These are phyloP conservation scores for Puccinia novopanici DNA, from an alignment of 1,284 basidiomycete genomes.

Conservation along the genomic window DNA sequence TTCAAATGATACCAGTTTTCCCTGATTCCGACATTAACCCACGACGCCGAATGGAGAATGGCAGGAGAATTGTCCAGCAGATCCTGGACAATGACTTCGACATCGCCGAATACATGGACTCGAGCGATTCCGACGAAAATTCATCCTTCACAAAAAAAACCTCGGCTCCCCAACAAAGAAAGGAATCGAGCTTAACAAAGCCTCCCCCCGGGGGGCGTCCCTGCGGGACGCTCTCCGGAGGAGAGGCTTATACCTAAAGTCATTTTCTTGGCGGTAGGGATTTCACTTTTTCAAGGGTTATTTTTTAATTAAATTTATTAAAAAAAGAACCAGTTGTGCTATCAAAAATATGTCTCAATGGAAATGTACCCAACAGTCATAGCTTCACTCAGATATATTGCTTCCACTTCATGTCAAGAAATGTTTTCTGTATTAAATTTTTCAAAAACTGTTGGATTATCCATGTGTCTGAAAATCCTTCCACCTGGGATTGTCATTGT, in stretches of 20 bases:
- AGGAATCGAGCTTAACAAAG: no score
- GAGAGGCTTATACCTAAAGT: no score
- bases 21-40: neutral
- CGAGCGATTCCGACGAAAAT: neutral
- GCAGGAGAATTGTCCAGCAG: neutral
- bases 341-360: neutral
- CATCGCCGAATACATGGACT: neutral
- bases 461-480: no score
- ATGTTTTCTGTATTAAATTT: neutral
- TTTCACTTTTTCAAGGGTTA: no score
- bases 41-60: neutral
- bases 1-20: neutral
- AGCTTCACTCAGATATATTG: neutral
- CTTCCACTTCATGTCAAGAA: neutral
- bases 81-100: neutral
- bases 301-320: conserved; percentile 1
- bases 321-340: neutral
- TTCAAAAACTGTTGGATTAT: neutral
- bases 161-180: neutral
- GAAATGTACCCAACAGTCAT: neutral
- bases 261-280: no score
- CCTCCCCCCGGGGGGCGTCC: no score
- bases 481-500: no score
- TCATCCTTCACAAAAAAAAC: neutral
- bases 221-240: no score